phyloP scores from a whole-genome alignment of 768 basidiomycete species.

The Pisolithus orientalis region DNA sequence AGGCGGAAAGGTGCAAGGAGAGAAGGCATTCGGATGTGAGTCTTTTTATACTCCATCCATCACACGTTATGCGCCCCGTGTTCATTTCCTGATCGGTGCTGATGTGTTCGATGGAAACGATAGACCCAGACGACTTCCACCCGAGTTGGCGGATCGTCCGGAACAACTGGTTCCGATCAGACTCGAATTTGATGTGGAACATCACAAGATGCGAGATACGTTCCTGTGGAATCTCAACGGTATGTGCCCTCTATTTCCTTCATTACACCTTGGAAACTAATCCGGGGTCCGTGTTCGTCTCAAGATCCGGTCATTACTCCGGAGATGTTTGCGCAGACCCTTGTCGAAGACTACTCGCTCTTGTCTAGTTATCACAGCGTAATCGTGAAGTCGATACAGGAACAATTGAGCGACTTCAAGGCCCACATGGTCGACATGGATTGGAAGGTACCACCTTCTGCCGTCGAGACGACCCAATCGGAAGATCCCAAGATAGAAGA shows the following conservation, averaged over 20 bases:
- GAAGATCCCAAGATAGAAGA: slow-evolving; percentile 22
- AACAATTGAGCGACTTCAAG: slow-evolving; percentile 79
- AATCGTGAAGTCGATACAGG: slow-evolving; percentile 80
- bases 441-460: slow-evolving; percentile 13
- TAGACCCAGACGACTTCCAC: slow-evolving; percentile 56
- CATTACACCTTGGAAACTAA: not conserved
- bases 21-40: slow-evolving; percentile 74
- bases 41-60: slow-evolving; percentile 15
- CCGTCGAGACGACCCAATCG: slow-evolving; percentile 15
- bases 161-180: slow-evolving; percentile 92
- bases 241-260: slow-evolving; percentile 30
- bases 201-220: slow-evolving; percentile 89
- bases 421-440: slow-evolving; percentile 58
- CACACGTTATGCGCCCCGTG: not conserved
- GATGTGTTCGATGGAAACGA: slow-evolving; percentile 10
- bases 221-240: slow-evolving; percentile 97
- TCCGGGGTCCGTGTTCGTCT: not conserved
- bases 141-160: slow-evolving; percentile 50
- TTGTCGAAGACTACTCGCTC: slow-evolving; percentile 88
- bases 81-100: slow-evolving; percentile 3
- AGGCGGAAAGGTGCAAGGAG: slow-evolving; percentile 50
- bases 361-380: slow-evolving; percentile 54
- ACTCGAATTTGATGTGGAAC: slow-evolving; percentile 94
- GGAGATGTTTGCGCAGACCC: slow-evolving; percentile 81
- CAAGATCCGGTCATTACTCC: slow-evolving; percentile 86